phyloP scores from a whole-genome alignment of 2,329 filamentous ascomycete species.

The Stagonosporopsis tanaceti region DNA sequence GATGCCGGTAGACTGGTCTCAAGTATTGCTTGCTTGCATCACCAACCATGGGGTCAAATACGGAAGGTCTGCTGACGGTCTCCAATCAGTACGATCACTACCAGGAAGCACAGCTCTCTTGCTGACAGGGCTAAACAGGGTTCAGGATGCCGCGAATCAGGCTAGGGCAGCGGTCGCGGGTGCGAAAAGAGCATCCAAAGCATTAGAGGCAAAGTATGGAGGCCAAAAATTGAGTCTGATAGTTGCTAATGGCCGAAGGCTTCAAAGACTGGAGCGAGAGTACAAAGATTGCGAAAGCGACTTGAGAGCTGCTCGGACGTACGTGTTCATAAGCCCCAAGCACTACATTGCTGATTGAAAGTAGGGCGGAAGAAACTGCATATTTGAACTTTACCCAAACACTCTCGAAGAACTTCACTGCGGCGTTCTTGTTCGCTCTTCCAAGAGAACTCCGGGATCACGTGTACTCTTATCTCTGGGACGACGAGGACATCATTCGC shows the following conservation, averaged over 20 bases:
- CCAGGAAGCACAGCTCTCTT: no score
- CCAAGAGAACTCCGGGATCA: constrained; percentile 18
- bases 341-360: neutral
- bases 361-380: constrained; percentile 6
- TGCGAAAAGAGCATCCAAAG: neutral
- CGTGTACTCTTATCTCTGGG: constrained; percentile 16
- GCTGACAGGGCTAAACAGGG: neutral
- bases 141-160: neutral
- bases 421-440: constrained; percentile 6
- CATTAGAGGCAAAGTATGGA: constrained; percentile 3
- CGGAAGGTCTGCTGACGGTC: neutral
- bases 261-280: constrained; percentile 6
- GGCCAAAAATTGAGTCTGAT: no score
- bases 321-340: constrained; percentile 51
- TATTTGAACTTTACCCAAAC: constrained; percentile 8
- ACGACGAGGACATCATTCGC: constrained; percentile 18
- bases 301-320: constrained; percentile 61
- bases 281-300: constrained; percentile 6
- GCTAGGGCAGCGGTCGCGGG: neutral
- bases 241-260: constrained; percentile 3
- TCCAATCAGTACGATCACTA: constrained; percentile 1
- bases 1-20: neutral
- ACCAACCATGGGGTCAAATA: neutral
- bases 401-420: constrained; percentile 8
- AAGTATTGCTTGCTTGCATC: neutral